Evolutionary conservation across 768 basidiomycete genomes (phyloP), one percentile per base, ranked within the genome.

Genomic region (Boletus insuetus): DNA sequence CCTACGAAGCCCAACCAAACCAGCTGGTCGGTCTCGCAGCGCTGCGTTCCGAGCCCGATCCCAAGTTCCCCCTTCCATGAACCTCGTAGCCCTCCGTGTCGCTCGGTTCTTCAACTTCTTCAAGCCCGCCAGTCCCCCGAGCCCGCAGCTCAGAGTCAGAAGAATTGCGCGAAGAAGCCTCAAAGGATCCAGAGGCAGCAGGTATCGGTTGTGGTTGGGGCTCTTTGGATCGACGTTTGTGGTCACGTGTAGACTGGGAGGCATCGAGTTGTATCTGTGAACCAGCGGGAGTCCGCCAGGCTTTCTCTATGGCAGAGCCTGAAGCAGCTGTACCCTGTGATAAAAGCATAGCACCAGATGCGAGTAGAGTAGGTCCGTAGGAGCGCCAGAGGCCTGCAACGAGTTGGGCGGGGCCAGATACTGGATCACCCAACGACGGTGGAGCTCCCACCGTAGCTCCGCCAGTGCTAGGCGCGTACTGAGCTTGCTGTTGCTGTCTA

Each of bases 331-430:
- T 73, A 20, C 80, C 74, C 56, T 85, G 82, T 17, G 76, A 76
- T 14, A 91, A 69, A 5, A 91, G 67, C 3, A 82, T 81, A 0
- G 87, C 79, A 19, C 89, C 87, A 1, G 82, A 79, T 3, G 87
- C 87, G 13, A 92, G 62, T 41, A 92, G 77, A 3, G 78, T 67
- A 0, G 91, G 91, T 1, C 89, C 91, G 58, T 90, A 93, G 2
- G 84, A 81, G n/a, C 77, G 76, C 91, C 91, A 93, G 16, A 94
- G 74, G 0, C 81, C 82, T 20, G 78, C 80, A 3, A 80, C 79
- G 19, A 91, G 74, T 64, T 86, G 83, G 17, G 80, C 77, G 6
- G 89, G 87, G 3, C 86, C 87, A 13, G 81, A 80, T 14, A 79
- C 76, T 0, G 84, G 81, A 58, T 84, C 81, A 6, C 64, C 71